phyloP scores from a whole-genome alignment of 164 flowering plant genomes.

The Protea cynaroides region DNA sequence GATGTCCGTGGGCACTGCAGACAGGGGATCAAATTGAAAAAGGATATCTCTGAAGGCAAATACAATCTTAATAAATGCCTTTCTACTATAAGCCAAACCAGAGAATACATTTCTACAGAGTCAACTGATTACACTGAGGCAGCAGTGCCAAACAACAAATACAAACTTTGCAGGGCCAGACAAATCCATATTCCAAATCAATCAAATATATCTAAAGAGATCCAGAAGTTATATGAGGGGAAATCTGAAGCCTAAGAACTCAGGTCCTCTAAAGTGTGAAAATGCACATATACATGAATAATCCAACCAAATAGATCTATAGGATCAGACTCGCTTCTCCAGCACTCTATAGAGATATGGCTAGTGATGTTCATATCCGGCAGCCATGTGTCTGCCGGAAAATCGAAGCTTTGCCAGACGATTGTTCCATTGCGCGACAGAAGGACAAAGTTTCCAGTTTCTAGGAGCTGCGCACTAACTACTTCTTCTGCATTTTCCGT shows the following conservation, averaged over 20 bases:
- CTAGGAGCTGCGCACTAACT: constrained; percentile 28
- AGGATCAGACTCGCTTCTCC: constrained; percentile 61
- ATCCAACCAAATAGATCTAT: no score
- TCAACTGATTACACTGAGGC: neutral
- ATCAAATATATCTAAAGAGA: no score
- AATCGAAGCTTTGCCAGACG: constrained; percentile 81
- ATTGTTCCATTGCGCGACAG: constrained; percentile 14
- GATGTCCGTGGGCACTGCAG: constrained; percentile 60
- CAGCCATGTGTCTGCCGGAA: constrained; percentile 75
- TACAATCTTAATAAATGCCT: neutral
- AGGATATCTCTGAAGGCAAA: neutral
- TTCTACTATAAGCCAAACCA: neutral
- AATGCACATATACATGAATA: no score
- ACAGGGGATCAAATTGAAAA: neutral
- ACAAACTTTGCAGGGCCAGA: neutral
- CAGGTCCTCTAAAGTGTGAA: no score
- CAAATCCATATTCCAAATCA: no score
- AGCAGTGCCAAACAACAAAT: neutral
- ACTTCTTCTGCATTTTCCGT: constrained; percentile 33
- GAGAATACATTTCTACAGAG: no score
- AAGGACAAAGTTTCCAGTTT: constrained; percentile 59
- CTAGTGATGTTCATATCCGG: constrained; percentile 78
- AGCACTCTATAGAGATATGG: constrained; percentile 28
- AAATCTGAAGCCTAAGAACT: no score
- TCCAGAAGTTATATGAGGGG: no score